These are phyloP conservation scores for Rugonectria rugulosa DNA, from an alignment of 2,329 filamentous ascomycete genomes.

Conservation along the genomic window DNA sequence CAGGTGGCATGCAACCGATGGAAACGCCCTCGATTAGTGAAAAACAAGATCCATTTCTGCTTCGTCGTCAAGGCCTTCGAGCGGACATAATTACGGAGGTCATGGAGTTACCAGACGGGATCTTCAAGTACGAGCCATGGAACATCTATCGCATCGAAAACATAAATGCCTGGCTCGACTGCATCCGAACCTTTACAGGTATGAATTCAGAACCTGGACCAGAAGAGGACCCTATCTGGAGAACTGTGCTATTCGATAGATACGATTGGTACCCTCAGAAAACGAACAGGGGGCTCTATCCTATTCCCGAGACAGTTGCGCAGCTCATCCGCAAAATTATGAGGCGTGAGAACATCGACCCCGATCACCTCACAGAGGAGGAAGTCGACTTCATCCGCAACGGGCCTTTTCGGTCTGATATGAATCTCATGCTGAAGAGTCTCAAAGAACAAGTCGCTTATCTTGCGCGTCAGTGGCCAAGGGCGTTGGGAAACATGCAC, in stretches of 20 bases:
- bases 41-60: neutral
- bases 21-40: neutral
- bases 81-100: neutral
- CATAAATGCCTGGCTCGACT: neutral
- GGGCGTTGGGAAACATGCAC: neutral
- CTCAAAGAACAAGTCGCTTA: neutral
- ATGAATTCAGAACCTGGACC: neutral
- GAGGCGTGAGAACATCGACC: neutral
- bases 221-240: conserved; percentile 8
- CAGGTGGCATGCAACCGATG: neutral
- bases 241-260: neutral
- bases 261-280: neutral
- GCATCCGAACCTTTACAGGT: neutral
- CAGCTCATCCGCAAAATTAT: conserved; percentile 1
- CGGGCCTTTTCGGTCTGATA: neutral
- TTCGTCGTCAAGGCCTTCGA: neutral
- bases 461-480: neutral
- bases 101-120: neutral
- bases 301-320: neutral
- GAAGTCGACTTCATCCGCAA: neutral
- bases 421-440: neutral
- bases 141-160: neutral
- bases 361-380: neutral
- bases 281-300: neutral
- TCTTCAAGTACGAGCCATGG: neutral